Conservation (phyloP, 2,329 filamentous ascomycete species). For the Orbilia ellipsospora region DNA sequence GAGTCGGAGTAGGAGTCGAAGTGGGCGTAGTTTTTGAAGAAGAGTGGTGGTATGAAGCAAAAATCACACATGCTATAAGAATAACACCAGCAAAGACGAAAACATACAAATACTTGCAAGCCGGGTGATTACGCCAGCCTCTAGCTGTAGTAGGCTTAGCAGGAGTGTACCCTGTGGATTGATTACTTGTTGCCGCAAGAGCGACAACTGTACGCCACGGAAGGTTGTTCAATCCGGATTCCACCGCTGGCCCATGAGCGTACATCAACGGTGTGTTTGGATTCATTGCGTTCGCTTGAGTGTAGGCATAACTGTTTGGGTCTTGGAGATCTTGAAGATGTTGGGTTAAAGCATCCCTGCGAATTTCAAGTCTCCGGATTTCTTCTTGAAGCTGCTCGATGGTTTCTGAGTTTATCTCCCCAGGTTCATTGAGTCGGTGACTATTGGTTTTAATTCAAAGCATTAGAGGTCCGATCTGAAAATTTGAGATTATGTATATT, state of each 20-base stretch:
- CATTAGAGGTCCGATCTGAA: not conserved
- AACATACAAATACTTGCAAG: not conserved
- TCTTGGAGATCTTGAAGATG: constrained; percentile 33
- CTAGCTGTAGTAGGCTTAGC: not conserved
- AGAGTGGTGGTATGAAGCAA: not conserved
- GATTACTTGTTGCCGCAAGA: not conserved
- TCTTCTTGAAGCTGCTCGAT: constrained; percentile 34
- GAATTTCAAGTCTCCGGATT: constrained; percentile 18
- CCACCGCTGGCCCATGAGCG: constrained; percentile 1
- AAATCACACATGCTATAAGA: not conserved
- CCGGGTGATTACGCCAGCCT: not conserved
- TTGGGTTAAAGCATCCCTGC: constrained; percentile 8
- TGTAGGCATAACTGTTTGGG: constrained; percentile 27
- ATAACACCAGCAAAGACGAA: not conserved
- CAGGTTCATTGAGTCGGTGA: not conserved
- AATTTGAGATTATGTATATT: not conserved
- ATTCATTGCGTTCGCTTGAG: constrained; percentile 11
- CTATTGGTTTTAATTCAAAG: not conserved
- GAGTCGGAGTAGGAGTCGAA: constrained; percentile 1
- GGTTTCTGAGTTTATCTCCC: not conserved
- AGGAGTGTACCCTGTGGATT: not conserved
- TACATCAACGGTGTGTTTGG: constrained; percentile 24
- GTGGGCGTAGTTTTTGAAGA: not conserved
- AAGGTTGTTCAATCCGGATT: not conserved
- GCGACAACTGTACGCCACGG: not conserved